Evolutionary conservation across 2,329 filamentous ascomycete genomes (phyloP), one percentile per base, ranked within the genome.

Genomic region (Daldinia eschscholtzii): DNA sequence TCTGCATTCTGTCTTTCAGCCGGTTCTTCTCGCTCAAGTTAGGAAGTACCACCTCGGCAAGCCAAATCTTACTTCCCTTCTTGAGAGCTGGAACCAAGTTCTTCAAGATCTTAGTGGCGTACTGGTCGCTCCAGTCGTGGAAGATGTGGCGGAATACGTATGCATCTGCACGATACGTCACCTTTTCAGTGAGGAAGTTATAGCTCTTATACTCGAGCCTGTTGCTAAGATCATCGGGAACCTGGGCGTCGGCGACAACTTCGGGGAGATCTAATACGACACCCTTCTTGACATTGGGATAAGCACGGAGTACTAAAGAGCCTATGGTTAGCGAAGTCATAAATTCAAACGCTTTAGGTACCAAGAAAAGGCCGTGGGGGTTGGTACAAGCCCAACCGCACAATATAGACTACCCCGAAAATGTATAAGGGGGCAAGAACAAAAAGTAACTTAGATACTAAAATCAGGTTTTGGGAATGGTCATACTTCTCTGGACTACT

Each of bases 41-140:
- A 3, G 72, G 67, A 5, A 76, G 65, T 0, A 76, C 74, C n/a
- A 75, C 70, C 18, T 76, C 75, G 35, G 41, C 67, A 23, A 76
- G 55, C 73, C 73, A 76, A 20, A 76, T 64, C 20, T 70, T 72
- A 26, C 52, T 68, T 0, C 73, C 74, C 9, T 66, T 66, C 58
- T 73, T 76, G 9, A 80, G 67, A 2, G 70, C 77, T 10, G 77
- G 76, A 9, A 78, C 70, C 7, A 80, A 68, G 15, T 73, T 75
- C 46, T 70, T 72, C 41, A 80, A 62, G 37, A 80, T 77, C 62
- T 75, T 74, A 5, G 75, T 65, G 10, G 70, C 74, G 58, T 80
- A 78, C 58, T 78, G 70, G 53, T 81, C 78, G 39, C 73, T 72
- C 78, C 77, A 81, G 61, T 79, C 75, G 56, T 80, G 78, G 68